Evolutionary conservation across 2,329 filamentous ascomycete species (phyloP), one percentile per base, ranked within the genome.

Genomic region (Paecilomyces variotii): DNA sequence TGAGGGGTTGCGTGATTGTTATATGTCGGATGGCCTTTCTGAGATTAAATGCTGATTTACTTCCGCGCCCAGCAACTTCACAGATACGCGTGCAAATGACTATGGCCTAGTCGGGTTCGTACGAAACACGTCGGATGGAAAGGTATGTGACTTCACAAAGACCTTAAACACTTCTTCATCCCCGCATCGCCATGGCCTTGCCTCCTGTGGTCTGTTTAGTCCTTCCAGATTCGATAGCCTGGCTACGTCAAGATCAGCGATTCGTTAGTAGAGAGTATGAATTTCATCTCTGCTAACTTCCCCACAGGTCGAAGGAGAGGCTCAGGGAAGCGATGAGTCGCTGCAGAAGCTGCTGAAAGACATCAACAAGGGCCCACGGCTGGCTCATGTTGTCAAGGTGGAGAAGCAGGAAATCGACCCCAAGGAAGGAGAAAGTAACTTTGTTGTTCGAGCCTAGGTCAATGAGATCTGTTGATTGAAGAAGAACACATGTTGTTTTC

Each of bases 291-390:
- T 25, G 11, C 35, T 50, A 49, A 51, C n/a, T 53, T 19, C 12
- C 26, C 30, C 51, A 58, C 64, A 96, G 90, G 92, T 97, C 53
- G 85, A 90, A 69, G 93, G 93, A 27, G 92, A 97, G 76, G 91
- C 87, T 4, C 93, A 97, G 71, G 92, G 91, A 30, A 79, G 83
- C 1, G 80, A 86, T 1, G 81, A 84, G 0, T 75, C 81, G 2
- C 72, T 97, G 27, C 75, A 85, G 56, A 82, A 85, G 57, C 88
- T 97, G 63, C 76, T 96, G 35, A 84, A 87, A 64, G 86, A 90
- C 62, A 77, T 97, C 53, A 82, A 91, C 67, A 82, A 84, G 56
- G 93, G 93, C 0, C 92, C 92, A 0, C 77, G 80, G 0, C 80
- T 84, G 57, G 87, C 92, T 1, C 82, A 82, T 26, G 93, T 97